Base-by-base conservation (phyloP, 164 flowering plant species). In the Malania oleifera region DNA sequence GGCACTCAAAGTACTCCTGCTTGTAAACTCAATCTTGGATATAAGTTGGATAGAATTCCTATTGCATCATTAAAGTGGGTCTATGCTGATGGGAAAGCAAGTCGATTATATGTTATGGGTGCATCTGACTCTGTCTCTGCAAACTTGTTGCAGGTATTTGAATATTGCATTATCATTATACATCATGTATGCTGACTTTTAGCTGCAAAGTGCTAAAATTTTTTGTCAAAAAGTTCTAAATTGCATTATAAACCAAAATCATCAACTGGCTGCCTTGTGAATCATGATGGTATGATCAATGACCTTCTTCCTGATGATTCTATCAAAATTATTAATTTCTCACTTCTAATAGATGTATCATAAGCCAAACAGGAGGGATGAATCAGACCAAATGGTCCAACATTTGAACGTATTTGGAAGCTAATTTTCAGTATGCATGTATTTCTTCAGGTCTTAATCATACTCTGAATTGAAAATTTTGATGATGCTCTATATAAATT, bases 21-120 rank as follows among this genome's bases (percentile, higher is more conserved):
- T 27, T 75, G 41, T 49, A 92, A 92, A 73, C 79, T 92, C 49
- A 89, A 87, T 68, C 86, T 92, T 44, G 86, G 91, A 54, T 92
- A 73, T 70, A 89, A 81, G 75, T 52, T 78, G 60, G 93, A 92
- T n/a, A 89, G 79, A 65, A 70, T 70, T 65, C 95, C 98, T 22
- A 83, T 92, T 57, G 67, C 69, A 34, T 80, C 78, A 20, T 57
- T 92, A 47, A 85, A 75, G 67, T 92, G 96, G 86, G 69, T 64
- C 35, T 62, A 78, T 66, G 83, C 79, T 22, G 90, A 84, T 70
- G 95, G 84, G 56, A 89, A 78, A 69, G 69, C 83, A 46, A 82
- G 85, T 70, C 83, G 91, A 37, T 68, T 89, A 43, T 89, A 87
- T 61, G 78, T 78, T 12, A 75, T 77, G 55, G 98, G 96, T 53